Base-by-base conservation (phyloP, 768 basidiomycete species). In the Boletus rubroflammeus region DNA sequence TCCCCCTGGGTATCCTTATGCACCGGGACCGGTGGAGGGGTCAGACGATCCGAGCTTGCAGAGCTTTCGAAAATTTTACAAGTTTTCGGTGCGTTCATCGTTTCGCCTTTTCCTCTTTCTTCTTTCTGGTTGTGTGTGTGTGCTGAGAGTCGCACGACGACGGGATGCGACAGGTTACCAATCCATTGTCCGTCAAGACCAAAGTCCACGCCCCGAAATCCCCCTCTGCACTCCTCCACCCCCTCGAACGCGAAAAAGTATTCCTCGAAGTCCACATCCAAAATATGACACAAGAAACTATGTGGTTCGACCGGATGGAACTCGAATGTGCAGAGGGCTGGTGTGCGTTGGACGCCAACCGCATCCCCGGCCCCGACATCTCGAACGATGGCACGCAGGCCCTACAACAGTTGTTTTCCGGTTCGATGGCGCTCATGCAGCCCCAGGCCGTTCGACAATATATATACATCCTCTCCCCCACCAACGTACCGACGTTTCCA, bases 231-330 rank as follows among this genome's bases (percentile, higher is more conserved):
- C 57, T 83, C 11, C 73, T 94, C 28, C 80, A 83, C 6, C 69
- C 79, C 3, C 43, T 69, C 3, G 86, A 91, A 60, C 81, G 91
- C 51, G 84, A 89, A 45, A 91, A 91, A 58, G 78, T 96, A 32
- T 94, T 93, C 70, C 83, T 98, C 21, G 95, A 98, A 68, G 84
- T 96, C 4, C 91, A 96, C 64, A 85, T 96, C 11, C 93, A 96
- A 65, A 98, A 98, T 62, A 74, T 89, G 53, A 91, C 89, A 0
- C 80, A 83, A 50, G 83, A 85, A 14, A 78, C 86, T 2, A 79
- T 94, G 73, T 84, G 79, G 75, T 90, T 92, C 56, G 86, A 92
- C 59, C 81, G 79, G n/a, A 88, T 97, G 79, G 72, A 76, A 10
- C 83, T 98, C 52, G 89, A 92, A 53, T 81, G 83, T 46, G 79